phyloP scores from a whole-genome alignment of 78 protist genomes.

The Planoprotostelium fungivorum region DNA sequence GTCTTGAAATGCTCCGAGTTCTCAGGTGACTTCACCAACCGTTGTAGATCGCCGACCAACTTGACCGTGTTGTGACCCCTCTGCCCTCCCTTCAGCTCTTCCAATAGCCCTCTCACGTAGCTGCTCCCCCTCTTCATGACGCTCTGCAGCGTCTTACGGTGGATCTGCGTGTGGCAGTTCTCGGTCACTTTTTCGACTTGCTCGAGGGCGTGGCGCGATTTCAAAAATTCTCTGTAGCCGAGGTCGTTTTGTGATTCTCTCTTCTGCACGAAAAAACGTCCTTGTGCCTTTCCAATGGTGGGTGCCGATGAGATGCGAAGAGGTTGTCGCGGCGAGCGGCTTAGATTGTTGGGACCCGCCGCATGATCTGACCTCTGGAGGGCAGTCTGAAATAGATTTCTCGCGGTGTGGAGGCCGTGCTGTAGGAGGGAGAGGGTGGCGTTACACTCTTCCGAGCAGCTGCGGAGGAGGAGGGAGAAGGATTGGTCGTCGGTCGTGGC shows the following conservation, averaged over 20 bases:
- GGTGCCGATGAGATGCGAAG: background rate
- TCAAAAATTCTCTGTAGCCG: background rate
- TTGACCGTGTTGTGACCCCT: background rate
- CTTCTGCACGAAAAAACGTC: too few relatives aligned
- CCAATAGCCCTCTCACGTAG: background rate
- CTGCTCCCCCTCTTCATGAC: background rate
- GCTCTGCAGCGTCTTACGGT: background rate
- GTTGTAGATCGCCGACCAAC: background rate
- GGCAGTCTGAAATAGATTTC: background rate
- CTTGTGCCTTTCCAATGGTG: background rate
- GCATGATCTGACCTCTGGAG: background rate
- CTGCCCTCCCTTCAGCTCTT: background rate
- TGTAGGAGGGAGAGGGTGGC: background rate
- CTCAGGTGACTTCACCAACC: background rate
- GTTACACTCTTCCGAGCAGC: background rate
- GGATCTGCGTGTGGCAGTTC: background rate
- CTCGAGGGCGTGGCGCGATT: background rate
- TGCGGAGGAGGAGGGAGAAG: background rate
- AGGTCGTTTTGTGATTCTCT: background rate
- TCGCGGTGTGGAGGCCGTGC: background rate
- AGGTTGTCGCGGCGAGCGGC: background rate
- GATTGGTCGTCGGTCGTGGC: background rate
- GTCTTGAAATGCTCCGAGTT: background rate
- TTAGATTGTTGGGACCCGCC: too few relatives aligned
- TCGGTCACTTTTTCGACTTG: background rate